phyloP scores from a whole-genome alignment of 306 rosid genomes.

The Cercis canadensis region DNA sequence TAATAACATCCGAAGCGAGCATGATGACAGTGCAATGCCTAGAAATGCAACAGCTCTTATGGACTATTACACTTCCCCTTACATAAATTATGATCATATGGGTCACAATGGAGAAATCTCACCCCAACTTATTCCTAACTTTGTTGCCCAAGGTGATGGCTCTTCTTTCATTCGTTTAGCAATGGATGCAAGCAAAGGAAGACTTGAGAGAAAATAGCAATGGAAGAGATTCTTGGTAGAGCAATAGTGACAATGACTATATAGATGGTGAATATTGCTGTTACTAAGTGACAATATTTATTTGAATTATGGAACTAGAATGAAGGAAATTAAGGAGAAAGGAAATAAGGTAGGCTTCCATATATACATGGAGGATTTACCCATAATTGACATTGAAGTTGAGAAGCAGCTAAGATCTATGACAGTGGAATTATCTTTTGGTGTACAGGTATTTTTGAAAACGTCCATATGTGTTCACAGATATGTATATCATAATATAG shows the following conservation, averaged over 20 bases:
- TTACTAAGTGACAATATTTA: slow-evolving; percentile 32
- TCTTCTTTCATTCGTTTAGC: slow-evolving; percentile 58
- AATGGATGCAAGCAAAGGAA: slow-evolving; percentile 67
- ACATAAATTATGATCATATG: slow-evolving; percentile 53
- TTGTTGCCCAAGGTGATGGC: slow-evolving; percentile 69
- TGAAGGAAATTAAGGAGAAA: slow-evolving; percentile 14
- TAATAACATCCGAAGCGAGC: slow-evolving; percentile 14
- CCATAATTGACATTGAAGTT: slow-evolving; percentile 29
- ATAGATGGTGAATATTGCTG: slow-evolving; percentile 14
- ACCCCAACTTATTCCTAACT: slow-evolving; percentile 62
- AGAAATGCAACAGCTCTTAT: slow-evolving; percentile 43
- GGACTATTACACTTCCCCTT: slow-evolving; percentile 53
- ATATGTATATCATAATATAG: background rate
- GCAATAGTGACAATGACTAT: slow-evolving; percentile 20
- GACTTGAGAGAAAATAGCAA: slow-evolving; percentile 49
- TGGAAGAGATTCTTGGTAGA: slow-evolving; percentile 41
- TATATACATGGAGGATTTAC: slow-evolving; percentile 1
- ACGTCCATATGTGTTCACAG: background rate
- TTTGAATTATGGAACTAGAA: slow-evolving; percentile 25
- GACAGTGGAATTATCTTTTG: slow-evolving; percentile 21
- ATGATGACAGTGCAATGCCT: slow-evolving; percentile 18
- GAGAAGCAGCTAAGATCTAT: slow-evolving; percentile 13
- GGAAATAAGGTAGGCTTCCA: slow-evolving; percentile 12
- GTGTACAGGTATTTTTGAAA: slow-evolving; percentile 23
- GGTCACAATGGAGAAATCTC: slow-evolving; percentile 51